These are phyloP conservation scores for Suillus bovinus DNA, from an alignment of 768 basidiomycete species.

Conservation along the genomic window DNA sequence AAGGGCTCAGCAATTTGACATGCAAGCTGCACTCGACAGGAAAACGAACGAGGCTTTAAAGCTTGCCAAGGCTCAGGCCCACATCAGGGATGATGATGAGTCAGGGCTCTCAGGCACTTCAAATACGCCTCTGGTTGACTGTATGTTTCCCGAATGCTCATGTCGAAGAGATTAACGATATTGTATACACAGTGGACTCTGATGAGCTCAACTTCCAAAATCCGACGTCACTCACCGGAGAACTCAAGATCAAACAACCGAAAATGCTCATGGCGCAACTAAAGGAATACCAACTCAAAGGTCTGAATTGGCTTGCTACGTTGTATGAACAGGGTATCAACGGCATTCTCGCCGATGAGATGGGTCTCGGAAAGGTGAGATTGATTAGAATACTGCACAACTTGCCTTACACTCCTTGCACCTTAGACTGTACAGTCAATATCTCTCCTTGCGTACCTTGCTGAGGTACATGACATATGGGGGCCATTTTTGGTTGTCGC, in stretches of 20 bases:
- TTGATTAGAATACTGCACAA: slow-evolving; percentile 3
- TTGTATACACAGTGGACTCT: slow-evolving; percentile 67
- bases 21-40: slow-evolving; percentile 75
- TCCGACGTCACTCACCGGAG: slow-evolving; percentile 85
- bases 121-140: slow-evolving; percentile 61
- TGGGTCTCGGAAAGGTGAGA: slow-evolving; percentile 87
- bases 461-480: slow-evolving; percentile 98
- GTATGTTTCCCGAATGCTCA: slow-evolving; percentile 43
- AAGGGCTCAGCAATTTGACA: slow-evolving; percentile 84
- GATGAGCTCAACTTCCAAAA: slow-evolving; percentile 99
- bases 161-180: slow-evolving; percentile 9
- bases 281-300: slow-evolving; percentile 98
- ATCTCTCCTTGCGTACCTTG: slow-evolving; percentile 91
- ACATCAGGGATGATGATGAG: slow-evolving; percentile 46
- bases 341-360: slow-evolving; percentile 98
- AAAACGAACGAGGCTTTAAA: slow-evolving; percentile 78
- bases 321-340: slow-evolving; percentile 99
- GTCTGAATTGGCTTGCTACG: slow-evolving; percentile 96
- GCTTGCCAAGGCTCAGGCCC: slow-evolving; percentile 56
- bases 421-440: slow-evolving; percentile 94
- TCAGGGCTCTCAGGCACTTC: slow-evolving; percentile 34
- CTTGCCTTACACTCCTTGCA: slow-evolving; percentile 1
- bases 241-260: slow-evolving; percentile 86
- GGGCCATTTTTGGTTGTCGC: slow-evolving; percentile 98
- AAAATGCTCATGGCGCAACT: slow-evolving; percentile 95